These are phyloP conservation scores for Escallonia herrerae DNA, from an alignment of 129 eudicot species.

Conservation along the genomic window DNA sequence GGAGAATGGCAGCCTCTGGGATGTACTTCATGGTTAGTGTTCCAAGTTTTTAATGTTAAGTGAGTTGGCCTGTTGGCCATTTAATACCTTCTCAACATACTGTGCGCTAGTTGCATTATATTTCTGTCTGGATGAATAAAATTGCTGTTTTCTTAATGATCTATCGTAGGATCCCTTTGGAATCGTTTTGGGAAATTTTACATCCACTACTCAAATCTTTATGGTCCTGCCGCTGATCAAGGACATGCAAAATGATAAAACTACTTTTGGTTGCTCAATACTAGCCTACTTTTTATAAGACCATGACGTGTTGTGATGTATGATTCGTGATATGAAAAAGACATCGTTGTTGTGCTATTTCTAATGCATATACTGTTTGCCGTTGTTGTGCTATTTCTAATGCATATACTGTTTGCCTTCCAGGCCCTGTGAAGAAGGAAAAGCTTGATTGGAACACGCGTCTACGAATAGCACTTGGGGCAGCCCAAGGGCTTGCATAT, in stretches of 20 bases:
- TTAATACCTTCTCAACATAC: too few relatives aligned
- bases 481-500: conserved; percentile 97
- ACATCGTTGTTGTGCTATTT: not conserved
- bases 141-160: too few relatives aligned
- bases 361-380: not conserved
- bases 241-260: too few relatives aligned
- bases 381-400: not conserved
- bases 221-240: too few relatives aligned
- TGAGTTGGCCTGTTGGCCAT: not conserved
- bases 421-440: conserved; percentile 77
- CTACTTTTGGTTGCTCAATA: too few relatives aligned
- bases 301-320: too few relatives aligned
- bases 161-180: too few relatives aligned
- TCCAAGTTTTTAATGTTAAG: not conserved
- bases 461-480: conserved; percentile 70
- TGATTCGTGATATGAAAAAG: not conserved
- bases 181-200: too few relatives aligned
- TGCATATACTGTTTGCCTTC: not conserved
- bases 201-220: too few relatives aligned
- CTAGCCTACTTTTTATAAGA: too few relatives aligned
- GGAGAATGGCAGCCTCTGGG: conserved; percentile 99
- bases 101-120: too few relatives aligned
- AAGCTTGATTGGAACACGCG: conserved; percentile 95
- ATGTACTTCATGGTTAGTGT: conserved; percentile 84
- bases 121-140: too few relatives aligned